A percentile compares a stretch with the other conserved stretches of the same genome.
Evolutionary conservation across 1,284 basidiomycete species (phyloP).

Genomic region (Wolfiporia cocos): DNA sequence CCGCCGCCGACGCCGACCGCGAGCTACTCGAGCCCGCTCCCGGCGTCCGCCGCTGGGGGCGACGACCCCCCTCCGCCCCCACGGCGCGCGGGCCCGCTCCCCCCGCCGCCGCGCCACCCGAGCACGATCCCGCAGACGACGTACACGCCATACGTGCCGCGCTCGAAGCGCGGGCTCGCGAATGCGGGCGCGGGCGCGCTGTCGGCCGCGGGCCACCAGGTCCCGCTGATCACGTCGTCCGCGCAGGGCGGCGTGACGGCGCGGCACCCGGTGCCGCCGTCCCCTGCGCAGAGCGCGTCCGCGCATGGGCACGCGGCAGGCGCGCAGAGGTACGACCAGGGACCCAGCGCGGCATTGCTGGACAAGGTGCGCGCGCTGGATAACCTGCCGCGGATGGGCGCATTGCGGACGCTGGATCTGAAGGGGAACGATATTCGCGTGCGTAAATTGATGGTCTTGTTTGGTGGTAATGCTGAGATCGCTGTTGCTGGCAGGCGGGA

Average conservation of each 20-base stretch:
- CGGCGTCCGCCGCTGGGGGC: slow-evolving; percentile 13
- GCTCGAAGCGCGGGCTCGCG: slow-evolving; percentile 40
- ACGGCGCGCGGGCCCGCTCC: slow-evolving; percentile 37
- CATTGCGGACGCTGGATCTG: slow-evolving; percentile 84
- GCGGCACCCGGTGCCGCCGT: slow-evolving; percentile 40
- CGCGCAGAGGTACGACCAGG: slow-evolving; percentile 31
- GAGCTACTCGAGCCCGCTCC: slow-evolving; percentile 18
- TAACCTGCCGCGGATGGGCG: slow-evolving; percentile 78
- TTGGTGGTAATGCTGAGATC: slow-evolving; percentile 8
- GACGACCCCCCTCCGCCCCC: slow-evolving; percentile 18
- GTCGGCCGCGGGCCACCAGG: slow-evolving; percentile 47
- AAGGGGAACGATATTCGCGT: slow-evolving; percentile 89
- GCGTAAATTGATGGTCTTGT: slow-evolving; percentile 7
- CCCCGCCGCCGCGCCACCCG: slow-evolving; percentile 57
- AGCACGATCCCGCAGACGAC: slow-evolving; percentile 55
- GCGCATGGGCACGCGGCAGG: slow-evolving; percentile 6
- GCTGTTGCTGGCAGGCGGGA: slow-evolving; percentile 46
- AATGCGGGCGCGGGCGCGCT: slow-evolving; percentile 28
- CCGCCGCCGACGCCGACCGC: slow-evolving; percentile 22
- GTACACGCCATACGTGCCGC: slow-evolving; percentile 77
- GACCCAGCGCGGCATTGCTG: slow-evolving; percentile 67
- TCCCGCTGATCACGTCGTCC: slow-evolving; percentile 72
- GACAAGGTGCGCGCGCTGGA: slow-evolving; percentile 83
- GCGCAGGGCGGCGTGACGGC: slow-evolving; percentile 75
- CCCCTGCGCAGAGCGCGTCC: slow-evolving; percentile 10